phyloP scores from a whole-genome alignment of 2,329 filamentous ascomycete species.

The Fusarium sp. region DNA sequence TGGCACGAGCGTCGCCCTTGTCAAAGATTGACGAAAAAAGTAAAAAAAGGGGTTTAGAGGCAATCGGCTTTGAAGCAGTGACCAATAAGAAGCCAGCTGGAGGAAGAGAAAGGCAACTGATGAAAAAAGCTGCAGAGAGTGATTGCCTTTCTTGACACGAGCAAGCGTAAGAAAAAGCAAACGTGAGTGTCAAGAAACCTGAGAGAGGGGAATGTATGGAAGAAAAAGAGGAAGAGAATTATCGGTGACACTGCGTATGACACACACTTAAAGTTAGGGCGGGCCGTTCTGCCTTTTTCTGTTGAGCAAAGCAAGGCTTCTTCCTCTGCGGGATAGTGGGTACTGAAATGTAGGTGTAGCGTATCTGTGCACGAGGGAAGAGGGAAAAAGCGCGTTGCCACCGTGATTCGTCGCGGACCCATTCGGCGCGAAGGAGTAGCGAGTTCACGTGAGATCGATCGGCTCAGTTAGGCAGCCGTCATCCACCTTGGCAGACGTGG shows the following conservation, averaged over 20 bases:
- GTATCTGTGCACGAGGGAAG: slow-evolving; percentile 32
- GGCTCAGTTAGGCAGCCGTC: slow-evolving; percentile 50
- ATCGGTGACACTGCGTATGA: slow-evolving; percentile 39
- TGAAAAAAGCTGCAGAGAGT: not conserved
- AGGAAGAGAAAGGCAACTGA: slow-evolving; percentile 34
- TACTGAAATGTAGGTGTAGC: slow-evolving; percentile 19
- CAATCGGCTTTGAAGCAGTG: slow-evolving; percentile 5
- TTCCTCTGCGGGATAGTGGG: slow-evolving; percentile 24
- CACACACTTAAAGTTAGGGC: slow-evolving; percentile 21
- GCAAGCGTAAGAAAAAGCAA: not conserved
- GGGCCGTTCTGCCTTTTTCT: slow-evolving; percentile 29
- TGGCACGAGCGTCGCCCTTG: slow-evolving; percentile 46
- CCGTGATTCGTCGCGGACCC: slow-evolving; percentile 34
- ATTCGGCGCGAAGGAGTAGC: slow-evolving; percentile 51
- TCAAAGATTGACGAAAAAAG: slow-evolving; percentile 37
- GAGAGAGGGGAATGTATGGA: not conserved
- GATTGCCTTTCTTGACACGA: not conserved
- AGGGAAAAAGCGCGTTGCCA: slow-evolving; percentile 40
- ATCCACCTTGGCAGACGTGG: slow-evolving; percentile 27
- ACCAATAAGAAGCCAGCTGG: slow-evolving; percentile 29
- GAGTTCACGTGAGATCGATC: slow-evolving; percentile 52
- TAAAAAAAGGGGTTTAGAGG: slow-evolving; percentile 37
- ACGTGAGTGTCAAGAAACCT: not conserved
- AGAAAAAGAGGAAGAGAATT: slow-evolving; percentile 10
- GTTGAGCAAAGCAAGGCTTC: slow-evolving; percentile 26